Evolutionary conservation across 805 yeast genomes (phyloP).

Genomic region (Teunomyces pallodes): DNA sequence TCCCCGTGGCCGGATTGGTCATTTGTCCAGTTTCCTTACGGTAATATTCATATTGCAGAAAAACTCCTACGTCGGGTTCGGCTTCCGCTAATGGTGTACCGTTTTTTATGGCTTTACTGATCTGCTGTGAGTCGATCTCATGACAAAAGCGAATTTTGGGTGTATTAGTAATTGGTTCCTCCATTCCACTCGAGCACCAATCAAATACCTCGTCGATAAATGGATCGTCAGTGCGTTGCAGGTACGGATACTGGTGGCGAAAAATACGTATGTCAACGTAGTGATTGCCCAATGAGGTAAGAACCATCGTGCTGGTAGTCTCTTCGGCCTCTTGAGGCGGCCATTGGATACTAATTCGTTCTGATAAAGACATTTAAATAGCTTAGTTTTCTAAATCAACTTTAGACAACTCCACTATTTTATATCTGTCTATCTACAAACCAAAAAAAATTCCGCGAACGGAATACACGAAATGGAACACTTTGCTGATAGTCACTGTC

Average conservation of each 20-base stretch:
- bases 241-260: conserved; percentile 9
- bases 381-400: too few species aligned
- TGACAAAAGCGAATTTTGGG: conserved; percentile 39
- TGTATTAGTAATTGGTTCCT: conserved; percentile 35
- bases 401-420: too few species aligned
- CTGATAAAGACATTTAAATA: conserved; percentile 34
- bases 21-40: conserved; percentile 51
- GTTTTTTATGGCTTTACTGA: conserved; percentile 23
- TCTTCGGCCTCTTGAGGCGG: conserved; percentile 41
- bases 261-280: conserved; percentile 48
- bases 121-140: conserved; percentile 41
- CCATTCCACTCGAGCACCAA: conserved; percentile 58
- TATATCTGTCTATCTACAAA: neutral
- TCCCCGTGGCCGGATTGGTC: conserved; percentile 44
- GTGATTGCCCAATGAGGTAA: conserved; percentile 41
- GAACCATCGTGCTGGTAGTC: conserved; percentile 46
- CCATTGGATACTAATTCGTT: conserved; percentile 55
- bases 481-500: neutral
- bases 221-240: neutral
- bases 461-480: neutral
- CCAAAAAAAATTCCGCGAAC: neutral
- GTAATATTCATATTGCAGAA: conserved; percentile 35
- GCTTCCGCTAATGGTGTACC: conserved; percentile 30
- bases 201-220: conserved; percentile 40
- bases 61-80: conserved; percentile 47